These are phyloP conservation scores for Suhomyces anneliseae DNA, from an alignment of 1,139 yeast genomes.

Conservation along the genomic window DNA sequence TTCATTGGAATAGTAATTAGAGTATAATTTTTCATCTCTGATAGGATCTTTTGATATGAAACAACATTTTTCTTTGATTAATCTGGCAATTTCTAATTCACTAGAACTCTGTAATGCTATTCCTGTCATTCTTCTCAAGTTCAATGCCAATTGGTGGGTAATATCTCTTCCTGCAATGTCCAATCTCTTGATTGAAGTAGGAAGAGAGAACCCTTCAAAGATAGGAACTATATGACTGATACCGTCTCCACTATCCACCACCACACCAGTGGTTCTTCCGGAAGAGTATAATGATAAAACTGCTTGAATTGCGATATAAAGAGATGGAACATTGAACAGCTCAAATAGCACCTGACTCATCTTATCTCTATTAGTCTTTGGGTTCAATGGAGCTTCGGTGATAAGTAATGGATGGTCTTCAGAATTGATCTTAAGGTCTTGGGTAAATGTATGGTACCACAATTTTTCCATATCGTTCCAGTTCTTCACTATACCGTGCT, in stretches of 20 bases:
- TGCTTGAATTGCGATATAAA: slow-evolving; percentile 82
- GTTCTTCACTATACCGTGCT: slow-evolving; percentile 76
- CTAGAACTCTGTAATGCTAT: slow-evolving; percentile 63
- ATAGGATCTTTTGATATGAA: slow-evolving; percentile 68
- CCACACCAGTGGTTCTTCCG: slow-evolving; percentile 90
- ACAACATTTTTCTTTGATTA: slow-evolving; percentile 74
- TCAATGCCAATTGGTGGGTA: slow-evolving; percentile 68
- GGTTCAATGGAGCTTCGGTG: slow-evolving; percentile 89
- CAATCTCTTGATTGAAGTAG: slow-evolving; percentile 69
- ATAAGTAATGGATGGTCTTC: slow-evolving; percentile 64
- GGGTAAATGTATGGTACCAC: slow-evolving; percentile 66
- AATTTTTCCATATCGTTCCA: slow-evolving; percentile 86
- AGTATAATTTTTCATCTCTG: slow-evolving; percentile 64
- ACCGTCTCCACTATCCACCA: slow-evolving; percentile 90
- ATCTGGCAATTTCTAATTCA: slow-evolving; percentile 78
- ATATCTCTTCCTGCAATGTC: slow-evolving; percentile 89
- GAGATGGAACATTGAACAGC: slow-evolving; percentile 80
- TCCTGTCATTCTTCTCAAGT: slow-evolving; percentile 66
- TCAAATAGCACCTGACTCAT: slow-evolving; percentile 83
- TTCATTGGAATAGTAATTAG: slow-evolving; percentile 22
- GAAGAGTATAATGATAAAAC: slow-evolving; percentile 83
- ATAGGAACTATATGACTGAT: slow-evolving; percentile 88
- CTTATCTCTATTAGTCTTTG: slow-evolving; percentile 64
- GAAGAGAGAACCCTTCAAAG: slow-evolving; percentile 80
- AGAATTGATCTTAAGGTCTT: slow-evolving; percentile 53